A percentile compares a stretch with the other conserved stretches of the same genome.
These are phyloP conservation scores for Digitaria exilis DNA, from an alignment of 202 grass and related monocot species.

Conservation along the genomic window DNA sequence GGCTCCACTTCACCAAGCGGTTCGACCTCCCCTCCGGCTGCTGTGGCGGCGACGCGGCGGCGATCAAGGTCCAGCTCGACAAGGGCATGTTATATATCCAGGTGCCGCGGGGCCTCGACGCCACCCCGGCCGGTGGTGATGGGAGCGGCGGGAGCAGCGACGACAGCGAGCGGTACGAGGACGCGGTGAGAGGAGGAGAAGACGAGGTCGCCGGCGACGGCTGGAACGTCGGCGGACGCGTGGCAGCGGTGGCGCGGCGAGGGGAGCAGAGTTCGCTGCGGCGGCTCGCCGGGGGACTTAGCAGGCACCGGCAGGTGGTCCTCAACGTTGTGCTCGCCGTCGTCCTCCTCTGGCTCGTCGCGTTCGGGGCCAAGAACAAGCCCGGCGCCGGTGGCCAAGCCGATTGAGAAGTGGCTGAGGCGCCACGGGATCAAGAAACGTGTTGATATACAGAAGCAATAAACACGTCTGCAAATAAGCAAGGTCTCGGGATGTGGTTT, in stretches of 20 bases:
- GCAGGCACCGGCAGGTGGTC: slow-evolving; percentile 47
- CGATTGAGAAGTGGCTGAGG: slow-evolving; percentile 18
- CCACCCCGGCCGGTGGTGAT: accelerated
- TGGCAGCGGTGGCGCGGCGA: not conserved
- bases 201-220: not conserved
- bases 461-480: slow-evolving; percentile 14
- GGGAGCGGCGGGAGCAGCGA: not conserved
- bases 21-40: slow-evolving; percentile 48
- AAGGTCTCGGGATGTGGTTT: not conserved
- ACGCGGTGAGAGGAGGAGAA: not conserved
- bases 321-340: slow-evolving; percentile 53
- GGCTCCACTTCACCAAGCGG: slow-evolving; percentile 51
- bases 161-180: not conserved
- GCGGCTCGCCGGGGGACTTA: slow-evolving; percentile 33
- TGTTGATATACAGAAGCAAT: not conserved
- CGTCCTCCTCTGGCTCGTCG: slow-evolving; percentile 53
- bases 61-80: slow-evolving; percentile 60
- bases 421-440: not conserved
- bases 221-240: not conserved
- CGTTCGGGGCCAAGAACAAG: slow-evolving; percentile 32
- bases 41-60: slow-evolving; percentile 28
- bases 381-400: not conserved
- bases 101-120: slow-evolving; percentile 26
- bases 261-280: not conserved
- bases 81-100: slow-evolving; percentile 52